Evolutionary conservation across 305 asterid species (phyloP), one percentile per base, ranked within the genome.

Genomic region (Nicotiana rustica): DNA sequence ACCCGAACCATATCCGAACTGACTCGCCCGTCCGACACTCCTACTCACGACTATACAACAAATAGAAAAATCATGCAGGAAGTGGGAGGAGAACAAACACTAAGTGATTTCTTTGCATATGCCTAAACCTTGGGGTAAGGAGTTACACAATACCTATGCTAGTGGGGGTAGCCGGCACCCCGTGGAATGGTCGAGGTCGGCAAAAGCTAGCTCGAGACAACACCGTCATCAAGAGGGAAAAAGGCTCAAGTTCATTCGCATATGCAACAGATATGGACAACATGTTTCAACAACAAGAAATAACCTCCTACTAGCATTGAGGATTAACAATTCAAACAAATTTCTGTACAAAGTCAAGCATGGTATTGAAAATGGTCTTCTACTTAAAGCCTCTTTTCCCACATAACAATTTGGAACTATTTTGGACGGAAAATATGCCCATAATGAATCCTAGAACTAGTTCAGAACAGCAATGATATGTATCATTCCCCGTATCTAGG

Each of bases 161-260:
- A 41, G 49, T 41, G 12, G 1, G 10, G 10, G 10, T 1, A 41
- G 9, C 47, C 2, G 49, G 9, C 47, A 41, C 49, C 49, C 2
- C 7, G 10, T 7, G 49, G 49, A 41, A 41, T 41, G 49, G 49
- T 41, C 10, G 47, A 41, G 49, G 49, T 41, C 10, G 49, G 10
- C 49, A 41, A 41, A 41, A 41, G 10, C 12, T 41, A 8, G 49
- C 12, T 41, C 12, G 12, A 8, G 49, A 41, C 12, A 41, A 8
- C 49, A 41, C 12, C 49, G 2, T 41, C 35, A 33, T 33, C 4
- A 33, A 33, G 35, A 33, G 35, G 4, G 4, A 33, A 10, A 2
- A n/a, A 69, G 77, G 57, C 77, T 38, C 56, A 19, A 33, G 78
- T 71, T 71, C 19, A 71, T 44, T 70, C 57, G 14, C n/a, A 44